Evolutionary conservation across 805 yeast species (phyloP).

Genomic region (Starmera dryadoides): DNA sequence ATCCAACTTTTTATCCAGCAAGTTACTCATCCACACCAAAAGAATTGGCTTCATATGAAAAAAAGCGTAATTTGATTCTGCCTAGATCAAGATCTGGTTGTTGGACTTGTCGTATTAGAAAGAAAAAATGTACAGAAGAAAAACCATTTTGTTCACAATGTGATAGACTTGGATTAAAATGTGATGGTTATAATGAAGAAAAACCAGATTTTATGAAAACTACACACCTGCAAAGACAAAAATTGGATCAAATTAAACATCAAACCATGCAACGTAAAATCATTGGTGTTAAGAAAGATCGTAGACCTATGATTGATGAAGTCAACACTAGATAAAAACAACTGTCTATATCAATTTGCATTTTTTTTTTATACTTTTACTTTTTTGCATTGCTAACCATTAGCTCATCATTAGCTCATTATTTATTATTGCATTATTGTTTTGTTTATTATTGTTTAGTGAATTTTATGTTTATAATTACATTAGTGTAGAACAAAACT

Average conservation of each 20-base stretch:
- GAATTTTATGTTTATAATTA: too few relatives aligned
- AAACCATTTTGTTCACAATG: slow-evolving; percentile 58
- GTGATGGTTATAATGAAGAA: slow-evolving; percentile 45
- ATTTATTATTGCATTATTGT: too few relatives aligned
- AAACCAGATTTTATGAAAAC: slow-evolving; percentile 52
- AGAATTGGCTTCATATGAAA: background rate
- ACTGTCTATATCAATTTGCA: too few relatives aligned
- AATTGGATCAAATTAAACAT: slow-evolving; percentile 43
- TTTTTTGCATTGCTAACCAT: too few relatives aligned
- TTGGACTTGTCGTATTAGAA: slow-evolving; percentile 72
- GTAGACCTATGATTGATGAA: too few relatives aligned
- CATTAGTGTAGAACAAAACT: too few relatives aligned
- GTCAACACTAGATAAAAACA: too few relatives aligned
- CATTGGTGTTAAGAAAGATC: slow-evolving; percentile 27
- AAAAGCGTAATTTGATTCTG: slow-evolving; percentile 8
- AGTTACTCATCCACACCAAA: background rate
- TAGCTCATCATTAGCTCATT: too few relatives aligned
- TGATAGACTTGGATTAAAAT: slow-evolving; percentile 42
- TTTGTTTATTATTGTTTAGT: too few relatives aligned
- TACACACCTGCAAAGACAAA: slow-evolving; percentile 31
- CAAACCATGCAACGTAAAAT: slow-evolving; percentile 35
- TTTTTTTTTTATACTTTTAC: too few relatives aligned
- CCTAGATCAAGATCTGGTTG: slow-evolving; percentile 55
- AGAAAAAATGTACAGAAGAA: slow-evolving; percentile 66
- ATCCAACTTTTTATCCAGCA: background rate